These are phyloP conservation scores for Austroboletus rostrupii DNA, from an alignment of 1,284 basidiomycete species.

Conservation along the genomic window DNA sequence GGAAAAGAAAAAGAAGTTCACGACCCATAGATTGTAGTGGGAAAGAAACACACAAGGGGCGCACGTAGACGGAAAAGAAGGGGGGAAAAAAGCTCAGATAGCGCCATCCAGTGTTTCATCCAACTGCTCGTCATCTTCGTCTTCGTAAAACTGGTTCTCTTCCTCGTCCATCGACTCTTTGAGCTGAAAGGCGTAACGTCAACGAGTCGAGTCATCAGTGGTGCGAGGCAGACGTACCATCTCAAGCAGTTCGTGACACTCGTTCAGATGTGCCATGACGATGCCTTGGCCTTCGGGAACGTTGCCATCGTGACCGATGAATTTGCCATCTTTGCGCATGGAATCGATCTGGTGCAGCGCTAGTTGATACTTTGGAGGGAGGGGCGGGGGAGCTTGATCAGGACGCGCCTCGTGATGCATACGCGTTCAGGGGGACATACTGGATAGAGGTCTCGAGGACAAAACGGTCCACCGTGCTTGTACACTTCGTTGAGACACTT, in stretches of 20 bases:
- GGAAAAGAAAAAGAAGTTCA: too few relatives aligned
- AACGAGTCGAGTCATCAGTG: neutral
- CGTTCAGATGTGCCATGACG: constrained; percentile 91
- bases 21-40: too few relatives aligned
- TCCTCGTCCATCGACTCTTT: constrained; percentile 76
- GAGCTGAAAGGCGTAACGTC: constrained; percentile 41
- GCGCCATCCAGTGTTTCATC: constrained; percentile 11
- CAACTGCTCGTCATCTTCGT: constrained; percentile 38
- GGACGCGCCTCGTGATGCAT: neutral
- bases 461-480: constrained; percentile 95
- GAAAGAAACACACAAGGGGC: too few relatives aligned
- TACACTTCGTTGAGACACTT: constrained; percentile 97
- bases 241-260: constrained; percentile 93
- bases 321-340: constrained; percentile 90
- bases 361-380: constrained; percentile 88
- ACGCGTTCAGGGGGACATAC: constrained; percentile 40
- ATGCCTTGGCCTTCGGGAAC: constrained; percentile 98
- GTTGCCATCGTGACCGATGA: constrained; percentile 76
- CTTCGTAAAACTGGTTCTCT: constrained; percentile 49
- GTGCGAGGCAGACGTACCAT: constrained; percentile 51
- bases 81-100: constrained; percentile 15
- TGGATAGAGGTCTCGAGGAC: constrained; percentile 93
- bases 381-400: neutral
- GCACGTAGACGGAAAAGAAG: too few relatives aligned
- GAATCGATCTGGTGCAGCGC: constrained; percentile 95